A percentile compares a stretch with the other conserved stretches of the same genome.
phyloP scores from a whole-genome alignment of 75 land plant species.

The Pseudotsuga menziesii region DNA sequence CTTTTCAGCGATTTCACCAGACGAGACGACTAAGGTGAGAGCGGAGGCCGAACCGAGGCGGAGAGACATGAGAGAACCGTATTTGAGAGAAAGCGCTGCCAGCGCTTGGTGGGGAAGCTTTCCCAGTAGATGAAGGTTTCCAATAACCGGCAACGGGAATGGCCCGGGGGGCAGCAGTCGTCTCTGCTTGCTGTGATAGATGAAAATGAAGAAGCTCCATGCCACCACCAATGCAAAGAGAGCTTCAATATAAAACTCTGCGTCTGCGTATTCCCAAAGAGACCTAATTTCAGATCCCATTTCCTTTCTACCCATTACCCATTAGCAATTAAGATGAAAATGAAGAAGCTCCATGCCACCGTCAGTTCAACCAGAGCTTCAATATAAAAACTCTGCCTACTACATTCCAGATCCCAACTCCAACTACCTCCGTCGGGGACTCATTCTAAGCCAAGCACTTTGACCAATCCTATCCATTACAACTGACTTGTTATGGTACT shows the following conservation, averaged over 20 bases:
- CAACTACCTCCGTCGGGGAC: no score
- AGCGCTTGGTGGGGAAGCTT: slow-evolving; percentile 7
- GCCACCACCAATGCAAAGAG: background rate
- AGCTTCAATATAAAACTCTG: background rate
- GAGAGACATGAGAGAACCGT: slow-evolving; percentile 14
- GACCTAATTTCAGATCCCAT: no score
- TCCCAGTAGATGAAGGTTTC: slow-evolving; percentile 7
- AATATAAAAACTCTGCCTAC: no score
- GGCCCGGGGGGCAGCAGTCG: slow-evolving; percentile 8
- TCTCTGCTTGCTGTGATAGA: background rate
- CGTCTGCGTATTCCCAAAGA: background rate
- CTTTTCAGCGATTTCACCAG: background rate
- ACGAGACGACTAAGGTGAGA: slow-evolving; percentile 5
- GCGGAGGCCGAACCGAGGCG: background rate
- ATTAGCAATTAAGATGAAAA: no score
- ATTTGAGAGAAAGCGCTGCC: no score
- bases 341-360: no score
- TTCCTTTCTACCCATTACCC: no score
- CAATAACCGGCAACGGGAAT: background rate
- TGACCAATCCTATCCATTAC: no score
- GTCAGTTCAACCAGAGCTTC: no score
- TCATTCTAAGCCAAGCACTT: no score
- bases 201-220: background rate
- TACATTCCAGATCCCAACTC: no score
- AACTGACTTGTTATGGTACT: no score